Conservation (phyloP, 163 green algal genomes). For the Volvox carteri region DNA sequence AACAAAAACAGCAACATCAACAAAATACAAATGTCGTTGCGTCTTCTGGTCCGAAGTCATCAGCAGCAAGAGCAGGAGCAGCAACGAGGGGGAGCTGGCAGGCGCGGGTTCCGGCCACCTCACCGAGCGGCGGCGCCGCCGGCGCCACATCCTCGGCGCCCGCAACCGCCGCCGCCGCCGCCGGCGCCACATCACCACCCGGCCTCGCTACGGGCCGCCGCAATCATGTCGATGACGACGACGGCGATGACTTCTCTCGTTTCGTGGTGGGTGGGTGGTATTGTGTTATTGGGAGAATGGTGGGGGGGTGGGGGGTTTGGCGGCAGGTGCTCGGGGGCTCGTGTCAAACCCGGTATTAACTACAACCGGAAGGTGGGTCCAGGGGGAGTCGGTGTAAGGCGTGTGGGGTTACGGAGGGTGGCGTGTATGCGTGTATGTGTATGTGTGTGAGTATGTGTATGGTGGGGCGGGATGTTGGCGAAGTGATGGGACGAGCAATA, state of each 20-base stretch:
- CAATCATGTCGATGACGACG: neutral
- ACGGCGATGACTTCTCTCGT: slow-evolving; percentile 23
- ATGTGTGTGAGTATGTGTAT: neutral
- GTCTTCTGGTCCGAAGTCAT: neutral
- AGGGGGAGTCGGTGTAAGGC: too few relatives aligned
- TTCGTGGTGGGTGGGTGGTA: slow-evolving; percentile 40
- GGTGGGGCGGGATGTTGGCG: too few relatives aligned
- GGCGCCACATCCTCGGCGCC: neutral
- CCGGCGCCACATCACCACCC: too few relatives aligned
- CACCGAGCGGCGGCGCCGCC: neutral
- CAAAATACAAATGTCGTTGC: too few relatives aligned
- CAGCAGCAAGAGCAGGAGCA: slow-evolving; percentile 18
- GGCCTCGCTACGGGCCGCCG: too few relatives aligned
- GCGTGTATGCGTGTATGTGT: neutral
- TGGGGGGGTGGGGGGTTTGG: neutral
- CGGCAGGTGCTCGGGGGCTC: neutral
- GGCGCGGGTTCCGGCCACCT: neutral
- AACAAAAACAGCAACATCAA: slow-evolving; percentile 5
- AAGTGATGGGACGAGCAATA: too few relatives aligned
- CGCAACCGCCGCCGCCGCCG: neutral
- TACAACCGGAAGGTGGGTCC: slow-evolving; percentile 13
- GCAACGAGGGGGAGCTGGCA: too few relatives aligned
- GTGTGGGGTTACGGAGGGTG: neutral
- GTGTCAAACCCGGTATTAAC: slow-evolving; percentile 29
- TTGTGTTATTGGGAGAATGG: too few relatives aligned